phyloP scores from a whole-genome alignment of 352 stramenopile genomes.

The Pseudoperonospora humuli region DNA sequence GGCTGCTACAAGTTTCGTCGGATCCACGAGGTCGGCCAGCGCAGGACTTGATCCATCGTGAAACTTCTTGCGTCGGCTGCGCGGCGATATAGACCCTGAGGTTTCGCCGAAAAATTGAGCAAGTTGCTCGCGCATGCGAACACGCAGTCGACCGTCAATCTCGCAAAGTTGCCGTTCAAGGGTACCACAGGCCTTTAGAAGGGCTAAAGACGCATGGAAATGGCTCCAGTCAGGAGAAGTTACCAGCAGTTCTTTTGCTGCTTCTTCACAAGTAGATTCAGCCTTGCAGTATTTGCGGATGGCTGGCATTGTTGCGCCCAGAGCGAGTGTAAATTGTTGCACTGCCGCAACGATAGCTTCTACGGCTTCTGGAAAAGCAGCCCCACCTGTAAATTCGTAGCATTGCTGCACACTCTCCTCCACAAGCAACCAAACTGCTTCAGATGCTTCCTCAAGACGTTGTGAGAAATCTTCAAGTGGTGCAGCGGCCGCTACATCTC shows the following conservation, averaged over 20 bases:
- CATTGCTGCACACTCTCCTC: slow-evolving; percentile 49
- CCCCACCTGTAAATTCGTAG: slow-evolving; percentile 49
- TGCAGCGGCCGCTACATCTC: slow-evolving; percentile 11
- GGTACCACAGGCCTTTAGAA: slow-evolving; percentile 49
- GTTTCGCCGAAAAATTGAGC: slow-evolving; percentile 26
- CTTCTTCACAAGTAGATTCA: slow-evolving; percentile 3
- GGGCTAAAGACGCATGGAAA: slow-evolving; percentile 59
- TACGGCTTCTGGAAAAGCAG: slow-evolving; percentile 51
- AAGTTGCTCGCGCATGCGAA: slow-evolving; percentile 55
- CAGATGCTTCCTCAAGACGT: slow-evolving; percentile 45
- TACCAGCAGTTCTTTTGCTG: slow-evolving; percentile 2
- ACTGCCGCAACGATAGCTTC: slow-evolving; percentile 32
- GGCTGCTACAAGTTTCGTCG: slow-evolving; percentile 28
- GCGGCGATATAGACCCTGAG: slow-evolving; percentile 22
- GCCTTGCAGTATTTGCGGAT: slow-evolving; percentile 41
- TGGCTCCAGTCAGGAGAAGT: slow-evolving; percentile 49
- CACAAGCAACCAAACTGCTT: slow-evolving; percentile 29
- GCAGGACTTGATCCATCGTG: slow-evolving; percentile 12
- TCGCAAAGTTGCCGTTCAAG: slow-evolving; percentile 43
- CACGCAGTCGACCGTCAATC: slow-evolving; percentile 36
- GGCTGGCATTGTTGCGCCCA: slow-evolving; percentile 30
- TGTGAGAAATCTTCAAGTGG: slow-evolving; percentile 50
- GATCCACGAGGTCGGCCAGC: slow-evolving; percentile 30
- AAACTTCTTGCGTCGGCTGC: slow-evolving; percentile 22
- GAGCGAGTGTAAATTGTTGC: slow-evolving; percentile 36